Percentiles rank a stretch among this genome's conserved stretches.
phyloP scores from a whole-genome alignment of 2,329 filamentous ascomycete genomes.

The Polytolypa hystricis region DNA sequence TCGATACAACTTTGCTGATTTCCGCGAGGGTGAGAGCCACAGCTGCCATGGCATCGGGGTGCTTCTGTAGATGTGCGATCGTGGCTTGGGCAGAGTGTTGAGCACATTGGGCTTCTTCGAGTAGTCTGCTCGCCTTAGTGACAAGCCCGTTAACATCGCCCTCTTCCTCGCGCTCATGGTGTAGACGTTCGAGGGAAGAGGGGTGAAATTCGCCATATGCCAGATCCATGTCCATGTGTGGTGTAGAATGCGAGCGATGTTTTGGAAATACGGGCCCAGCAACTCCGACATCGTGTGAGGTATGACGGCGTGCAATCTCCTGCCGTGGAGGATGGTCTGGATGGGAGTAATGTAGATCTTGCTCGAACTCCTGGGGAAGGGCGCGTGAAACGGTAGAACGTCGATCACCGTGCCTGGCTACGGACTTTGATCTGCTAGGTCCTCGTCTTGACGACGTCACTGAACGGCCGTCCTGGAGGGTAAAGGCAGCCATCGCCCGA shows the following conservation, averaged over 20 bases:
- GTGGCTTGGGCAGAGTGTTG: constrained; percentile 75
- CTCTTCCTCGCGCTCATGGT: constrained; percentile 36
- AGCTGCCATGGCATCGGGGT: constrained; percentile 83
- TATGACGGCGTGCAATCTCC: constrained; percentile 28
- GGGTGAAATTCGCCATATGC: constrained; percentile 78
- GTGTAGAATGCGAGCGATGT: constrained; percentile 17
- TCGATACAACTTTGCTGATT: constrained; percentile 68
- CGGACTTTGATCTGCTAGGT: constrained; percentile 27
- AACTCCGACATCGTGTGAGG: constrained; percentile 23
- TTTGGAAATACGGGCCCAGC: constrained; percentile 9
- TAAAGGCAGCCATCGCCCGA: constrained; percentile 43
- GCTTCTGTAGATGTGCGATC: constrained; percentile 68
- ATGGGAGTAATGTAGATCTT: constrained; percentile 19
- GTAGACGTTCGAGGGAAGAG: constrained; percentile 42
- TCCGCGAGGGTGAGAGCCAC: constrained; percentile 89
- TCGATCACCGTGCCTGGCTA: constrained; percentile 14
- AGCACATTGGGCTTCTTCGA: constrained; percentile 80
- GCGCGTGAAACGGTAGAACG: constrained; percentile 17
- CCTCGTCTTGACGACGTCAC: constrained; percentile 30
- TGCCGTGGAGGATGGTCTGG: constrained; percentile 10
- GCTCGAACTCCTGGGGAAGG: constrained; percentile 16
- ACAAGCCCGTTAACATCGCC: constrained; percentile 57
- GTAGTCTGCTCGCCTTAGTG: constrained; percentile 59
- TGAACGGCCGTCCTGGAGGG: constrained; percentile 37
- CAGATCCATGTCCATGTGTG: constrained; percentile 69